Evolutionary conservation across 129 eudicot genomes (phyloP), one percentile per base, ranked within the genome.

Genomic region (Cynara cardunculus): DNA sequence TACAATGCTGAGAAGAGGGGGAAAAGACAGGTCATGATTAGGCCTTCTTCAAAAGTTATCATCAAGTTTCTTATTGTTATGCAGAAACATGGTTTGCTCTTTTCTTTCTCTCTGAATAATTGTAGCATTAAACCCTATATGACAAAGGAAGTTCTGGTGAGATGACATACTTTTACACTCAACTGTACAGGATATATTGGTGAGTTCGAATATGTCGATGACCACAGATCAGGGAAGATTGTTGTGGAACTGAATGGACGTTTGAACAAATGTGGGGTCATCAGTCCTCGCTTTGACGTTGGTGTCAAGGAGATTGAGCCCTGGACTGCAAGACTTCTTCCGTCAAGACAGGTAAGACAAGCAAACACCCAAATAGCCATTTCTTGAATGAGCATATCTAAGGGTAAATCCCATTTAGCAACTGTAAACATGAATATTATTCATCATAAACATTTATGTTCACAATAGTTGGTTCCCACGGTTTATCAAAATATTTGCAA

Each of bases 1-100:
- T 89, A 89, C 91, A 89, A 89, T 83, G 96, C 96, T 11, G 96
- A 90, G 79, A 90, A 90, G 85, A 75, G 92, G 65, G 96, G 96
- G 12, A 90, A 90, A 80, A 85, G 96, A 67, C 96, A 88, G 88
- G 96, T 90, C 81, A 89, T 90, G 92, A 85, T 90, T 13, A 90
- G 96, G 83, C 96, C 96, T 49, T 90, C 92, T 19, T 90, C 96
- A 21, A 90, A 90, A 86, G 96, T 90, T 44, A 87, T 90, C 81
- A 87, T 90, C 83, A 90, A 90, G 85, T 90, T 90, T 77, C 90
- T 90, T 35, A 65, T 88, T 27, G 96, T 90, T 21, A 90, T 90
- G 96, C 96, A 90, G 72, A 88, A 90, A 80, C 96, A 90, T 64
- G 96, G 92, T 90, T 75, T 30, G 86, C 4, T 65, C 34, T 25